phyloP scores from a whole-genome alignment of 2,329 filamentous ascomycete genomes.

The Sporothrix mexicana region DNA sequence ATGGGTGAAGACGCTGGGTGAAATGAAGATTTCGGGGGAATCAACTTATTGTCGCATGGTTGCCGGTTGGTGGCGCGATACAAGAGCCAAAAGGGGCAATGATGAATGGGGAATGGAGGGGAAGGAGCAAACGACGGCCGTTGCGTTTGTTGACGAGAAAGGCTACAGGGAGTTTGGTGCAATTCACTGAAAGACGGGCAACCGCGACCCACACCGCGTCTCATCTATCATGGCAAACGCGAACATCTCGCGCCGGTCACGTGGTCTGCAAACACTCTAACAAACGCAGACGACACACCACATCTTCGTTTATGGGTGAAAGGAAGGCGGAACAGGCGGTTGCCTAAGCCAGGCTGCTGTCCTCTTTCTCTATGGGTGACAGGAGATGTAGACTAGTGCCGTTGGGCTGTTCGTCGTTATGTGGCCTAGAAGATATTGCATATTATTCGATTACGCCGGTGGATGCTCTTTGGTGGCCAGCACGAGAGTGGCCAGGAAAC shows the following conservation, averaged over 20 bases:
- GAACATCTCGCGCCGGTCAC: slow-evolving; percentile 4
- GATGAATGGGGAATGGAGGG: background rate
- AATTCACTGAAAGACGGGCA: background rate
- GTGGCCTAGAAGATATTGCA: too few relatives aligned
- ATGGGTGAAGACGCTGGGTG: background rate
- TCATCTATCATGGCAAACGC: background rate
- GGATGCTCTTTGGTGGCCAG: too few relatives aligned
- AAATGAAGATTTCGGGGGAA: background rate
- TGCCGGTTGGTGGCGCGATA: slow-evolving; percentile 8
- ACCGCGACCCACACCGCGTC: slow-evolving; percentile 20
- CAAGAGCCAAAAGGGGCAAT: background rate
- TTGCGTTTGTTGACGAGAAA: background rate
- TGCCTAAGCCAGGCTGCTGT: too few relatives aligned
- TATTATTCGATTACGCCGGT: too few relatives aligned
- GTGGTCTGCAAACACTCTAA: background rate
- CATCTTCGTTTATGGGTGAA: too few relatives aligned
- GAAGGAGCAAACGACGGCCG: background rate
- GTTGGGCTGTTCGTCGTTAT: too few relatives aligned
- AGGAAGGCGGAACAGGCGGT: too few relatives aligned
- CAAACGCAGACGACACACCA: too few relatives aligned
- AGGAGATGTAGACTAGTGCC: too few relatives aligned
- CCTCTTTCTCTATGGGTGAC: too few relatives aligned
- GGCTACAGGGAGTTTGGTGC: background rate
- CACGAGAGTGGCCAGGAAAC: too few relatives aligned
- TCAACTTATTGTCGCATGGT: background rate